Conservation (phyloP, 1,284 basidiomycete genomes). For the Boletus albobrunnescens region DNA sequence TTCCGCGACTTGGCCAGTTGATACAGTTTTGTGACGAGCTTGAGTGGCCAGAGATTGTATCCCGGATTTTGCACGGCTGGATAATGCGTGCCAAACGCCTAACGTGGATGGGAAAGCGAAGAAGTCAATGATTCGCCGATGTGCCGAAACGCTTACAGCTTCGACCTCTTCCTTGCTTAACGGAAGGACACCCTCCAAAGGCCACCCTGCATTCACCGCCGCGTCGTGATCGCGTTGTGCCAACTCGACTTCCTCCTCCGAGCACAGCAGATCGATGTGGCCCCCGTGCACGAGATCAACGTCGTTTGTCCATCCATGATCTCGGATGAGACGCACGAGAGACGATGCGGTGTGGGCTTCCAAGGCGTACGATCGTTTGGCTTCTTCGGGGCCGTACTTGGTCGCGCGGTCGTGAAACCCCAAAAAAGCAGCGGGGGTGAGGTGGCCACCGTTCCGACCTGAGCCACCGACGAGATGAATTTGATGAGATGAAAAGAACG, state of each 20-base stretch:
- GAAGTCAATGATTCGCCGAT: too few species aligned
- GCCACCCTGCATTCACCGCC: constrained; percentile 51
- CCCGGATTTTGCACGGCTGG: constrained; percentile 50
- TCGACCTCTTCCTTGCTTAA: constrained; percentile 47
- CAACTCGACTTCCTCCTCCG: constrained; percentile 39
- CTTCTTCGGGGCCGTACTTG: constrained; percentile 50
- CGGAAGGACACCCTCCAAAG: constrained; percentile 45
- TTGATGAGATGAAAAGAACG: not conserved
- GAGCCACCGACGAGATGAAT: not conserved
- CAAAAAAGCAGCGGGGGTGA: constrained; percentile 51
- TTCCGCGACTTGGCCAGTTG: constrained; percentile 36
- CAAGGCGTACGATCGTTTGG: constrained; percentile 49
- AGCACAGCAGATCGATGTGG: constrained; percentile 51
- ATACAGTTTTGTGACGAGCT: constrained; percentile 67
- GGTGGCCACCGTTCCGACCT: constrained; percentile 79
- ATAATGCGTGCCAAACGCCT: constrained; percentile 56
- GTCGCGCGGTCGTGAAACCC: constrained; percentile 41
- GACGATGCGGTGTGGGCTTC: constrained; percentile 54
- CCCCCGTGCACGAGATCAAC: constrained; percentile 66
- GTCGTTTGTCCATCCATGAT: constrained; percentile 40
- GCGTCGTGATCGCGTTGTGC: constrained; percentile 47
- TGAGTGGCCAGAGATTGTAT: constrained; percentile 74
- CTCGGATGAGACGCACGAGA: constrained; percentile 49
- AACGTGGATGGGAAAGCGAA: not conserved
- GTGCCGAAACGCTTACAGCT: constrained; percentile 39